Conservation (phyloP, 2,329 filamentous ascomycete genomes). For the Elsinoe batatas region DNA sequence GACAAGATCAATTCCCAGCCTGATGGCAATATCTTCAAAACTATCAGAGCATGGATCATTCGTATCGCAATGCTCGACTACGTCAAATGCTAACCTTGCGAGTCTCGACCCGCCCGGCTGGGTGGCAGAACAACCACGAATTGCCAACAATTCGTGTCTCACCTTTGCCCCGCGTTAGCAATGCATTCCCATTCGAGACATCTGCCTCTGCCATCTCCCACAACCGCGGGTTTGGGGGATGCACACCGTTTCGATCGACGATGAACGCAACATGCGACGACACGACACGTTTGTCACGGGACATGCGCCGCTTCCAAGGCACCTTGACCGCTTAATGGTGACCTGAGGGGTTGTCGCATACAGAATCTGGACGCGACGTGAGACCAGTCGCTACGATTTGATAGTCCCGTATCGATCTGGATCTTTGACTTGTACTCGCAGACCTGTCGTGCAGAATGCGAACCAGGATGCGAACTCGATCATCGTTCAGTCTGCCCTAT, state of each 20-base stretch:
- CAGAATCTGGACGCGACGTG: slow-evolving; percentile 6
- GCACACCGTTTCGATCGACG: not conserved
- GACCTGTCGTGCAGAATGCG: not conserved
- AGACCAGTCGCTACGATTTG: slow-evolving; percentile 1
- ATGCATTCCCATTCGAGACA: not conserved
- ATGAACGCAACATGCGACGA: not conserved
- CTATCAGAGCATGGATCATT: slow-evolving; percentile 7
- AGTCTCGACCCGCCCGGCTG: slow-evolving; percentile 1
- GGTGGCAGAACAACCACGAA: not conserved
- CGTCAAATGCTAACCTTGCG: not conserved
- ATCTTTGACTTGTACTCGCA: not conserved
- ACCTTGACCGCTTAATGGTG: not conserved
- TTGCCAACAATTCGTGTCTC: slow-evolving; percentile 3
- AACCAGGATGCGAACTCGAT: slow-evolving; percentile 1
- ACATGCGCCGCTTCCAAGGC: not conserved
- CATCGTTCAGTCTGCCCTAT: slow-evolving; percentile 1
- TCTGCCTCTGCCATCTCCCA: not conserved
- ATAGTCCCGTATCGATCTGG: not conserved
- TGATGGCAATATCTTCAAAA: not conserved
- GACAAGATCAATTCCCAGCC: not conserved
- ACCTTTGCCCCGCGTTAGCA: not conserved
- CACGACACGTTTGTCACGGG: not conserved
- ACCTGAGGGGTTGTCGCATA: not conserved
- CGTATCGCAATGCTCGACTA: not conserved
- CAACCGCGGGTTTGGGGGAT: not conserved